A percentile compares a stretch with the other conserved stretches of the same genome.
These are phyloP conservation scores for Prunus persica DNA, from an alignment of 306 rosid genomes.

Conservation along the genomic window DNA sequence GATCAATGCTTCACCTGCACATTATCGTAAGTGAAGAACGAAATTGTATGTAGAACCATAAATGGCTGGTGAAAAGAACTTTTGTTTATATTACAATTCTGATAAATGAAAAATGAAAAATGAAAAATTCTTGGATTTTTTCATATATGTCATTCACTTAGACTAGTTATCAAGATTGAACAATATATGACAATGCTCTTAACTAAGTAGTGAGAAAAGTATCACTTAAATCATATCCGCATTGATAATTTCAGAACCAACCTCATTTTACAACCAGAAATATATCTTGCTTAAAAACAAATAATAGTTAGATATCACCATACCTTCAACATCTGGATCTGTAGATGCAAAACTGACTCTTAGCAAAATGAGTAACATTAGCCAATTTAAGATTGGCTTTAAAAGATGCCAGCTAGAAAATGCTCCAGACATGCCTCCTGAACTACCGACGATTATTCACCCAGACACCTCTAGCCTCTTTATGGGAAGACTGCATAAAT, in stretches of 20 bases:
- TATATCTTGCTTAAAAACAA: background rate
- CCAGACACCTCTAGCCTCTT: constrained; percentile 14
- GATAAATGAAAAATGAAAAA: too few species aligned
- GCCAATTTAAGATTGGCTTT: constrained; percentile 47
- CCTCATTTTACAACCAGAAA: background rate
- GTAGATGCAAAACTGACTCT: constrained; percentile 41
- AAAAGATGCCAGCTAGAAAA: constrained; percentile 33
- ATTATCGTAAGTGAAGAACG: constrained; percentile 14
- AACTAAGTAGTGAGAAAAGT: background rate
- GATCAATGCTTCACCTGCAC: constrained; percentile 72
- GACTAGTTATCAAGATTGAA: background rate
- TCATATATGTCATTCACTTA: too few species aligned
- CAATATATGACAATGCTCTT: too few species aligned
- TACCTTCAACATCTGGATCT: constrained; percentile 87
- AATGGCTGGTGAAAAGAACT: background rate
- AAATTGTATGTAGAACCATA: background rate
- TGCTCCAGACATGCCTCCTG: constrained; percentile 43
- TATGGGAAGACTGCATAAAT: background rate
- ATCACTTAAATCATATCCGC: background rate
- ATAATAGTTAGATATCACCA: background rate
- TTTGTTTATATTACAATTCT: background rate
- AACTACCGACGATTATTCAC: constrained; percentile 26
- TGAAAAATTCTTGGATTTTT: too few species aligned
- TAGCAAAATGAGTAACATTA: constrained; percentile 45
- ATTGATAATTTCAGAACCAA: background rate